These are phyloP conservation scores for Stagonosporopsis cucurbitacearum DNA, from an alignment of 2,329 filamentous ascomycete genomes.

Conservation along the genomic window DNA sequence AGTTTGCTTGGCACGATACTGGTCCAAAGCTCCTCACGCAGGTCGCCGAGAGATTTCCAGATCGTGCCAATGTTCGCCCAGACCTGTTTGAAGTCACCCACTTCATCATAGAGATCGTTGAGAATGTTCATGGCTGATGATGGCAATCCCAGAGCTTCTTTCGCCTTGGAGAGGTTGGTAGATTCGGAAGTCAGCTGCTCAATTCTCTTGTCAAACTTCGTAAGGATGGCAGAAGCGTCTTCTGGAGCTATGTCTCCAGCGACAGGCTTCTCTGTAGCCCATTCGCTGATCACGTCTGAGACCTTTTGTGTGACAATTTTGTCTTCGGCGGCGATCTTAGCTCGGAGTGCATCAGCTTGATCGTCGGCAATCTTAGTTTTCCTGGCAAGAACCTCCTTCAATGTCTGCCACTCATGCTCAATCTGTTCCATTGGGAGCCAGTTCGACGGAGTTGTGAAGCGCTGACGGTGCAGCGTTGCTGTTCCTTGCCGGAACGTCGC, in stretches of 20 bases:
- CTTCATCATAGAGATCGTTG: conserved; percentile 86
- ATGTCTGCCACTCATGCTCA: conserved; percentile 90
- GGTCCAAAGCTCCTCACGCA: conserved; percentile 91
- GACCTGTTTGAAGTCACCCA: conserved; percentile 98
- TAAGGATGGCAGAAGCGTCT: conserved; percentile 81
- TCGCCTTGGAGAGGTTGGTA: conserved; percentile 93
- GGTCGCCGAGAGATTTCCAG: conserved; percentile 94
- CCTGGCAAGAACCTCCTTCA: conserved; percentile 89
- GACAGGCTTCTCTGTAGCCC: conserved; percentile 96
- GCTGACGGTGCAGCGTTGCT: conserved; percentile 85
- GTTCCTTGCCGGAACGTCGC: conserved; percentile 96
- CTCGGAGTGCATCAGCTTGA: conserved; percentile 90
- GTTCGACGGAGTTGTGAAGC: conserved; percentile 90
- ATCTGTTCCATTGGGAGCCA: conserved; percentile 98
- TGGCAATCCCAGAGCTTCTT: conserved; percentile 92
- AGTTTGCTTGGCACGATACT: conserved; percentile 95
- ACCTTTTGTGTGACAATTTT: conserved; percentile 90
- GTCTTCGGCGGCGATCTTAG: conserved; percentile 94
- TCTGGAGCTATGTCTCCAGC: conserved; percentile 92
- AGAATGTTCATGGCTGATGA: conserved; percentile 81
- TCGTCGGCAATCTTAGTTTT: conserved; percentile 97
- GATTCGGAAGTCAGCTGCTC: conserved; percentile 85
- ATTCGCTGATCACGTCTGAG: conserved; percentile 79
- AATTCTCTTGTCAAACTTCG: conserved; percentile 82
- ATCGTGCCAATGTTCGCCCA: conserved; percentile 96